Base-by-base conservation (phyloP, 2,329 filamentous ascomycete genomes). In the Diaporthe sp. region DNA sequence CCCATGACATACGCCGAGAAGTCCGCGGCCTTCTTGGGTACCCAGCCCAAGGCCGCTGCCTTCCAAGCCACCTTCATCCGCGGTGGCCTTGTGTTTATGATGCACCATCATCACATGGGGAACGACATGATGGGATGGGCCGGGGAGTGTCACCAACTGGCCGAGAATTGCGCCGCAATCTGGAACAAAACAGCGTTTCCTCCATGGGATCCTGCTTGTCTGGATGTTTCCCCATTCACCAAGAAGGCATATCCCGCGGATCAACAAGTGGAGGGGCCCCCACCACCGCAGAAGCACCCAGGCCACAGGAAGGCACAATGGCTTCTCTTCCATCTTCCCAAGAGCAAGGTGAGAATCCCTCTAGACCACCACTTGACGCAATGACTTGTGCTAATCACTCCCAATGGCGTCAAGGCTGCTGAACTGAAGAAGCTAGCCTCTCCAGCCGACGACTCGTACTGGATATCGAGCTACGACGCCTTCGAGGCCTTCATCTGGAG, bases 391-490 rank as follows among this genome's bases (percentile, higher is more conserved):
- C 62, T 68, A 12, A 51, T 31, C 46, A 39, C 31, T 25, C 12
- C 17, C 0, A 3, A 2, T 8, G 9, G 6, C 6, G 1, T n/a
- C 4, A 68, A 68, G 75, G 84, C 84, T 0, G 82, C 82, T 0
- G 77, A 82, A 57, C 78, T 88, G 4, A 88, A 88, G 74, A 77
- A 76, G 12, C 79, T 83, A 0, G 85, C 85, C 0, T 79, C 67
- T 0, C 83, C 84, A 0, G 60, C 77, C 0, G 82, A 84, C n/a
- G 82, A 81, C 4, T 28, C 53, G 2, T 39, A 53, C 31, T 87
- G 85, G 85, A 82, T 88, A 25, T 88, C 86, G 2, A 87, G 84
- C 3, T 87, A 87, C 77, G 86, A 88, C 67, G 85, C 85, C 22
- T 82, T 84, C 72, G 80, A 81, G 0, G 85, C 86, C 12, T 83